Evolutionary conservation across 345 rosid genomes (phyloP).

Genomic region (Citrus maxima): DNA sequence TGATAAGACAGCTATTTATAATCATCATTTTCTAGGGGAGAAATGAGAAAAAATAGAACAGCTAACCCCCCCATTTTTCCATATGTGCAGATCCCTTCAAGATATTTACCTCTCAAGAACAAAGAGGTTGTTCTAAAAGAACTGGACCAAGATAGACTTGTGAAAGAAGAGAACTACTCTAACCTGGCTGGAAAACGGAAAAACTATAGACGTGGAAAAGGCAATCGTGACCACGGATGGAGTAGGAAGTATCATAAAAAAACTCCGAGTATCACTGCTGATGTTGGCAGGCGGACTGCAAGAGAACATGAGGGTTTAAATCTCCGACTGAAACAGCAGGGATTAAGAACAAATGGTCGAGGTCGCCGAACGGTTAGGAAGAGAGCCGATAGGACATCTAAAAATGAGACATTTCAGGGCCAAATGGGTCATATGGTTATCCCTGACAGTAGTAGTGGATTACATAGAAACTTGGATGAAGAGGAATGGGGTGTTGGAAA

Average conservation of each 20-base stretch:
- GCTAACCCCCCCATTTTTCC: not conserved
- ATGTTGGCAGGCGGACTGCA: constrained; percentile 34
- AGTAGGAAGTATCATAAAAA: constrained; percentile 49
- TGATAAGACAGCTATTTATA: not conserved
- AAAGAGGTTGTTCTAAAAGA: constrained; percentile 47
- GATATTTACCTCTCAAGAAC: constrained; percentile 38
- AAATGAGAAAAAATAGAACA: not conserved
- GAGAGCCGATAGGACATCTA: constrained; percentile 58
- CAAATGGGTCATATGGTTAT: constrained; percentile 16
- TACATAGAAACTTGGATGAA: constrained; percentile 22
- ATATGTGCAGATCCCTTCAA: constrained; percentile 54
- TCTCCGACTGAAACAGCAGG: constrained; percentile 41
- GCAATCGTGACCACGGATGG: constrained; percentile 48
- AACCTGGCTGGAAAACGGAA: constrained; percentile 39
- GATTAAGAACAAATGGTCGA: constrained; percentile 41
- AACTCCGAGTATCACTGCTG: constrained; percentile 37
- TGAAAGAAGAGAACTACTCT: constrained; percentile 35
- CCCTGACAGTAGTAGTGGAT: constrained; percentile 12
- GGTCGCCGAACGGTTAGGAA: constrained; percentile 85
- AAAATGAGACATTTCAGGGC: constrained; percentile 19
- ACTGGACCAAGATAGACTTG: constrained; percentile 28
- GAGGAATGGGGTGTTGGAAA: constrained; percentile 45
- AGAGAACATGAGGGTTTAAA: constrained; percentile 36
- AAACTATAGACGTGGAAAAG: constrained; percentile 56
- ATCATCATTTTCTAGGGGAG: not conserved